Conservation (phyloP, 208 protist genomes). For the Crithidia thermophila region DNA sequence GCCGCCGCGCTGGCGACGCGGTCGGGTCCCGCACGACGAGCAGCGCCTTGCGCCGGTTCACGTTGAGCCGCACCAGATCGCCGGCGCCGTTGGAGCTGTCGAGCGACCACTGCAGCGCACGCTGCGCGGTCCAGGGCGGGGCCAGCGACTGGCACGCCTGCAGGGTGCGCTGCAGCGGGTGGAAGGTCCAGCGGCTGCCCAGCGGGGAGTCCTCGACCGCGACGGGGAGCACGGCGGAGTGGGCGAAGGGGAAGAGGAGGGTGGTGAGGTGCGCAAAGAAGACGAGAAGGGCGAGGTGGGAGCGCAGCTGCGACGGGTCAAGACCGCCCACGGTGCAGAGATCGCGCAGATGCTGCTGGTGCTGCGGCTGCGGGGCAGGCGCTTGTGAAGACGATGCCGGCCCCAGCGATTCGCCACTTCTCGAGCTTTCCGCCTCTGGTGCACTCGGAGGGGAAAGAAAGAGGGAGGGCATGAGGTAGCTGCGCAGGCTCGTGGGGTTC, state of each 20-base stretch:
- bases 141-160: conserved; percentile 29
- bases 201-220: conserved; percentile 26
- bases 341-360: conserved; percentile 21
- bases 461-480: conserved; percentile 34
- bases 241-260: conserved; percentile 38
- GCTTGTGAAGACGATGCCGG: background rate
- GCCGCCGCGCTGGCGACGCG: conserved; percentile 35
- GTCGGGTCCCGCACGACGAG: conserved; percentile 54
- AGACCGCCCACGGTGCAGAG: conserved; percentile 29
- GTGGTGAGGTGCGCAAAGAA: conserved; percentile 31
- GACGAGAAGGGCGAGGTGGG: conserved; percentile 24
- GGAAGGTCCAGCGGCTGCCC: conserved; percentile 21
- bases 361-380: background rate
- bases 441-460: conserved; percentile 1
- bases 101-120: conserved; percentile 48
- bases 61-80: conserved; percentile 71
- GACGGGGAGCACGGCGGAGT: conserved; percentile 27
- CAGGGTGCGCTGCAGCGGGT: conserved; percentile 22
- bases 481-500: conserved; percentile 32
- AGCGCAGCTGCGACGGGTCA: conserved; percentile 7
- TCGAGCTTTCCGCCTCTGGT: background rate
- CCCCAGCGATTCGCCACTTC: too few relatives aligned
- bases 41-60: conserved; percentile 85
- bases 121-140: conserved; percentile 47
- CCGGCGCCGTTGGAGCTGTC: conserved; percentile 47